Conservation (phyloP, 2,329 filamentous ascomycete species). For the Fusarium decemcellulare region DNA sequence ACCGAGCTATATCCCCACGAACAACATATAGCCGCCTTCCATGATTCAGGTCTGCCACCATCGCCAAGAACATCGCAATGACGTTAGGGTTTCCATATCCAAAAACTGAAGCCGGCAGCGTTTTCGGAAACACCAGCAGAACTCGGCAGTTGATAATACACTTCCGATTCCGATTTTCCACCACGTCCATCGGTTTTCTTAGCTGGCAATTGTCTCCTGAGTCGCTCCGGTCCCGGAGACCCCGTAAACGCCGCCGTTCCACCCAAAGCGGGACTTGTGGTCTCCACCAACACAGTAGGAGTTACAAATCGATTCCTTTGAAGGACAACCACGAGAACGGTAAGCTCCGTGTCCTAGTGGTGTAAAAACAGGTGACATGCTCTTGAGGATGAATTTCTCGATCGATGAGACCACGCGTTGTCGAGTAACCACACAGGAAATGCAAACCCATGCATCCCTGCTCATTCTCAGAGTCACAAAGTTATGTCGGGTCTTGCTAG, state of each 20-base stretch:
- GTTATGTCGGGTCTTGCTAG: background rate
- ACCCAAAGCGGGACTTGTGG: background rate
- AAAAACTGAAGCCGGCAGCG: no score
- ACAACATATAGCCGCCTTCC: no score
- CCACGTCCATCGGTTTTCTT: background rate
- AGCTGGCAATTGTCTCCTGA: background rate
- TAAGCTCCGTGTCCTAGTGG: background rate
- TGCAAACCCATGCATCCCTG: background rate
- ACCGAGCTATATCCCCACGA: no score
- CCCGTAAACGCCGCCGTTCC: background rate
- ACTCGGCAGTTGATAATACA: background rate
- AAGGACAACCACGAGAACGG: background rate
- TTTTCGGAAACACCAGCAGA: background rate
- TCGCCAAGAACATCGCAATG: background rate
- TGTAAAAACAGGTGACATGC: background rate
- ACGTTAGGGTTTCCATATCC: background rate
- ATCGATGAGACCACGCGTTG: conserved; percentile 8
- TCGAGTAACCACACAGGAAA: background rate
- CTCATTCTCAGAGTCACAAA: background rate
- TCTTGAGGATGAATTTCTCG: background rate
- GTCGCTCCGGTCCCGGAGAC: background rate
- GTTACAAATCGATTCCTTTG: background rate
- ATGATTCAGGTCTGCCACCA: background rate
- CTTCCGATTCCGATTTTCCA: background rate
- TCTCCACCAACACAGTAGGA: background rate